phyloP scores from a whole-genome alignment of 2,329 filamentous ascomycete genomes.

The Plenodomus lindquistii region DNA sequence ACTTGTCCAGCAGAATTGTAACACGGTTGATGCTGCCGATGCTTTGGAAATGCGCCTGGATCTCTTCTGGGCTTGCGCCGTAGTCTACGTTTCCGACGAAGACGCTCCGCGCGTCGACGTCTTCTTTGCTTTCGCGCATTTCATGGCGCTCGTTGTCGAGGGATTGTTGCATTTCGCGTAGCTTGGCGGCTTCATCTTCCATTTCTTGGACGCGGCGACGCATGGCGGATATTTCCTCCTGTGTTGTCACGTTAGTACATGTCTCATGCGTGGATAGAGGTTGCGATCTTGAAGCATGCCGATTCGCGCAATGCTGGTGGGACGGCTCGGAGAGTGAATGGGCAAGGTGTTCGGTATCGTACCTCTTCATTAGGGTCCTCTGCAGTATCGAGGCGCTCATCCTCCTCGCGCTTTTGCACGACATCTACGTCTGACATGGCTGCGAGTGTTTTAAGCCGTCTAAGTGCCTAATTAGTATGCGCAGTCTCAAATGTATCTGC shows the following conservation, averaged over 20 bases:
- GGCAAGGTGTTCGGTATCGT: slow-evolving; percentile 11
- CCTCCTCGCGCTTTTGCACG: slow-evolving; percentile 36
- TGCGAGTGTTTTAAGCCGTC: not conserved
- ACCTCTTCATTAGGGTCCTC: slow-evolving; percentile 43
- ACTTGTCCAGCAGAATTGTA: slow-evolving; percentile 96
- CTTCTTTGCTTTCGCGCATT: slow-evolving; percentile 89
- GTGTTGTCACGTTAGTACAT: slow-evolving; percentile 9
- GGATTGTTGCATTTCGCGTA: slow-evolving; percentile 60
- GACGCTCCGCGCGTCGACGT: slow-evolving; percentile 91
- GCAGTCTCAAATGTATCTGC: not conserved
- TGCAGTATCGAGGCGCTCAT: slow-evolving; percentile 39
- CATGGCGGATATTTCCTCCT: slow-evolving; percentile 55
- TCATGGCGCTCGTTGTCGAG: slow-evolving; percentile 85
- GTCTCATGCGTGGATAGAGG: too few species aligned
- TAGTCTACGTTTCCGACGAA: slow-evolving; percentile 99
- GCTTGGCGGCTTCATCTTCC: slow-evolving; percentile 61
- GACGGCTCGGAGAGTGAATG: not conserved
- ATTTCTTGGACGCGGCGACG: slow-evolving; percentile 60
- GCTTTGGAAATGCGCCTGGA: slow-evolving; percentile 97
- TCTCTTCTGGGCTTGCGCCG: slow-evolving; percentile 93
- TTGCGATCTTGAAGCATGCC: too few species aligned
- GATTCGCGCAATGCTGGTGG: not conserved
- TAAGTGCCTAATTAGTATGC: not conserved
- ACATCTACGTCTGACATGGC: slow-evolving; percentile 38
- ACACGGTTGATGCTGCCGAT: slow-evolving; percentile 97